Evolutionary conservation across 768 basidiomycete species (phyloP), one percentile per base, ranked within the genome.

Genomic region (Kwoniella europaea): DNA sequence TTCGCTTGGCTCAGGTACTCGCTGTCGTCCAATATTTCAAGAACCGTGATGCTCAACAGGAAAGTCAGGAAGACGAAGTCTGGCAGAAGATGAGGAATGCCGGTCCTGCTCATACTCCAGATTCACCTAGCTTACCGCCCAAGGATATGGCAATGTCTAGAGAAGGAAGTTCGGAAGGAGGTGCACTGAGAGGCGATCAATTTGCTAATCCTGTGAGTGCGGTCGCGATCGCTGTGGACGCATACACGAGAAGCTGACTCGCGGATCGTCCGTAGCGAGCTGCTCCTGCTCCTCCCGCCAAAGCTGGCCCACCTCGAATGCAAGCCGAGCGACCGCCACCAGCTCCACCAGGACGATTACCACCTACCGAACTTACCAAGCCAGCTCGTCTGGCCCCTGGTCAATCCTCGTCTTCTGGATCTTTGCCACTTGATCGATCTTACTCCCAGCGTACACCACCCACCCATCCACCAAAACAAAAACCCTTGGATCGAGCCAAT

Each of bases 1-100:
- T 55, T 22, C 18, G 12, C 16, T 35, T n/a, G 46, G 12, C 24
- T 20, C 57, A 82, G 81, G 81, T 82, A 18, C 94, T 95, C 89
- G 97, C 98, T 80, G 96, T 98, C 73, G 96, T 99, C 83, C 94
- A 95, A 80, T 98, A 98, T 85, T 98, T 97, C 84, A 96, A 98
- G 79, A 92, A 94, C 43, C 50, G 87, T 88, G 46, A 86, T 84
- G 58, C 87, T 88, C 74, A 86, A 86, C 81, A 89, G 44, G 59
- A 69, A 27, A 68, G 71, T 50, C 58, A 59, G 20, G 78, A 78
- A 86, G 75, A 87, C 88, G 9, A 91, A 90, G 76, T 79, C 88
- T 86, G 71, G 73, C 65, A 71, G 62, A 75, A 73, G 71, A 68
- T 80, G 79, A 57, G 75, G 18, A 72, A 78, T 61, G 77, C 71